These are phyloP conservation scores for Globomyces sp. DNA, from an alignment of 371 early-diverging fungal genomes.

Conservation along the genomic window DNA sequence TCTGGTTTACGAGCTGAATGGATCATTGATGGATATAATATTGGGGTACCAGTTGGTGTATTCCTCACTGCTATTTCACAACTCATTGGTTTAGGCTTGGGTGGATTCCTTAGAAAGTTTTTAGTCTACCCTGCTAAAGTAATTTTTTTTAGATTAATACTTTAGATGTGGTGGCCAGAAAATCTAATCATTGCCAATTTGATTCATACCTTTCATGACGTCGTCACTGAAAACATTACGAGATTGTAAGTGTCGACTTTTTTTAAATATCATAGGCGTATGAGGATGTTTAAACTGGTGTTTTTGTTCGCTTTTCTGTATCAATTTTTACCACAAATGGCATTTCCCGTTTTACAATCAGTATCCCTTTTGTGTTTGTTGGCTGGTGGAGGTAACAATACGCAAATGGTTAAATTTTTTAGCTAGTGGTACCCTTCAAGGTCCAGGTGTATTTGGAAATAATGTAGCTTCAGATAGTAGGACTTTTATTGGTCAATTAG, in stretches of 20 bases:
- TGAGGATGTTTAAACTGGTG: neutral
- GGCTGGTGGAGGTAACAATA: neutral
- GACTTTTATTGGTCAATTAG: slow-evolving; percentile 1
- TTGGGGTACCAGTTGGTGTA: slow-evolving; percentile 17
- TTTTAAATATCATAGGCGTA: too few species aligned
- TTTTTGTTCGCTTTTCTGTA: slow-evolving; percentile 4
- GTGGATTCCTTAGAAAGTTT: slow-evolving; percentile 65
- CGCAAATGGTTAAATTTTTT: too few species aligned
- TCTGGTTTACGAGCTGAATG: slow-evolving; percentile 18
- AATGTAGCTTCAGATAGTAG: too few species aligned
- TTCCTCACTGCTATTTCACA: slow-evolving; percentile 17
- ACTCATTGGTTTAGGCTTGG: slow-evolving; percentile 42
- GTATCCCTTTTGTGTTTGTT: slow-evolving; percentile 10
- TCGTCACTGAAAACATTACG: slow-evolving; percentile 6
- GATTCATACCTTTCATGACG: slow-evolving; percentile 17
- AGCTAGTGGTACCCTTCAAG: too few species aligned
- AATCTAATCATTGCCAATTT: slow-evolving; percentile 47
- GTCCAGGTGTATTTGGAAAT: too few species aligned
- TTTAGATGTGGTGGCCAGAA: slow-evolving; percentile 73
- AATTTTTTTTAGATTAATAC: too few species aligned
- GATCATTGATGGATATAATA: slow-evolving; percentile 3
- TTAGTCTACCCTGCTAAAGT: slow-evolving; percentile 65
- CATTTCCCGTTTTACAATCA: neutral
- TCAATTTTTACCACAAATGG: slow-evolving; percentile 2
- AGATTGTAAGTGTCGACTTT: neutral